phyloP scores from a whole-genome alignment of 305 asterid species.

The Fraxinus nigra region DNA sequence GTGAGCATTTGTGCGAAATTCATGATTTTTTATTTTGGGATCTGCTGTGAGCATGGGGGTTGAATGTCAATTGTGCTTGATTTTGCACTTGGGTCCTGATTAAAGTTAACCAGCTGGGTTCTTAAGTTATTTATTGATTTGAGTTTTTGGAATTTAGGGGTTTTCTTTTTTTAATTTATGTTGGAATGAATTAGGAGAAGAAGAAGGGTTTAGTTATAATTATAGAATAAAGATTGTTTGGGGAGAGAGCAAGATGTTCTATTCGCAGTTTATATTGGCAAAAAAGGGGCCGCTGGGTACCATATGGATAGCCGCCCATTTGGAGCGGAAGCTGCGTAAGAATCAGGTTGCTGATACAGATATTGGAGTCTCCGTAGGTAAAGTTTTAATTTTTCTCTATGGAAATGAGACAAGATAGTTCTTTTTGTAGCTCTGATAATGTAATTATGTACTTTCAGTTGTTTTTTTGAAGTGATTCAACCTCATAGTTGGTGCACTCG shows the following conservation, averaged over 20 bases:
- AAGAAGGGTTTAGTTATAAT: background rate
- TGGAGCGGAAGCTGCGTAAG: conserved; percentile 95
- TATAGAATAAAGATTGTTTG: background rate
- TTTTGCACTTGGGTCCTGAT: conserved; percentile 4
- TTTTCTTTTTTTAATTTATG: background rate
- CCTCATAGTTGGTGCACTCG: background rate
- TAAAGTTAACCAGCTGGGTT: background rate
- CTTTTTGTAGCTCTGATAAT: background rate
- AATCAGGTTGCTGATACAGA: conserved; percentile 99
- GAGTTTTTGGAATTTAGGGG: background rate
- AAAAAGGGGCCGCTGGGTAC: conserved; percentile 97
- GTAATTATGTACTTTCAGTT: background rate
- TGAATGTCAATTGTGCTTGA: background rate
- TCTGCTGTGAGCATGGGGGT: background rate
- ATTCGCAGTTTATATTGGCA: conserved; percentile 92
- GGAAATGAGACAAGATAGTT: background rate
- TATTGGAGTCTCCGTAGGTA: conserved; percentile 98
- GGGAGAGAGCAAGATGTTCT: conserved; percentile 54
- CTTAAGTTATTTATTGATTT: background rate
- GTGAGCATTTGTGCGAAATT: background rate
- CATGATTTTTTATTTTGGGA: background rate
- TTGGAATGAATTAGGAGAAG: background rate
- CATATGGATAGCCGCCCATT: conserved; percentile 98
- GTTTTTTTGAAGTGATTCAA: background rate
- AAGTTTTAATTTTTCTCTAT: conserved; percentile 8